Evolutionary conservation across 2,329 filamentous ascomycete genomes (phyloP), one percentile per base, ranked within the genome.

Genomic region (Diaporthe aspalathi): DNA sequence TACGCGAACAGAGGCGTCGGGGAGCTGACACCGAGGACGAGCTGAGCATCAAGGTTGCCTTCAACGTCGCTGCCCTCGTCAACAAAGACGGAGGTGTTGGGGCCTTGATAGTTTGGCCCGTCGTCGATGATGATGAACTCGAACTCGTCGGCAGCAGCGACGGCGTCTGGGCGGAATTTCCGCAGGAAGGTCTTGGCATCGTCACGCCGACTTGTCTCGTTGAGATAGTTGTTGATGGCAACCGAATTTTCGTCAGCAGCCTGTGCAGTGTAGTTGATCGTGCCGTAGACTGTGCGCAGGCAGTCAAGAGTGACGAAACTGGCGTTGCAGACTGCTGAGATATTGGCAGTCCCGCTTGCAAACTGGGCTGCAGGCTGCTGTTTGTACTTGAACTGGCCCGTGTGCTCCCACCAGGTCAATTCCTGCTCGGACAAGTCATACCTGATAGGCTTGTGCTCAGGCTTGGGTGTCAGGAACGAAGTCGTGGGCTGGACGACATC

Each of bases 401-500:
- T 67, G 50, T 71, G 29, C 62, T 53, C 40, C 43, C 49, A 72
- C 49, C 49, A 73, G 68, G 24, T 52, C 52, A 63, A 35, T 14
- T 63, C 60, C 12, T 63, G 60, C n/a, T 47, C 68, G 53, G 22
- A 65, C 20, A 38, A 47, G 40, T 50, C 72, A 43, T 49, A 62
- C 54, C 20, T 52, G 62, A 57, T 69, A 68, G 40, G 69, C 50
- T 54, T 71, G 74, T 52, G 70, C 77, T 66, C 79, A 80, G 67
- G 83, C 84, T 49, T 63, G 27, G 60, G 60, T 24, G 60, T 63
- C 43, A 63, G 60, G 72, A 87, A 86, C 75, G 81, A 85, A 14
- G 82, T 84, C 11, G 84, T 85, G 0, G 84, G 84, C 24, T 83
- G 81, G 65, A 86, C 79, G 49, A 85, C 76, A 74, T 84, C 83